phyloP scores from a whole-genome alignment of 2,329 filamentous ascomycete species.

The Nigrospora sphaerica region DNA sequence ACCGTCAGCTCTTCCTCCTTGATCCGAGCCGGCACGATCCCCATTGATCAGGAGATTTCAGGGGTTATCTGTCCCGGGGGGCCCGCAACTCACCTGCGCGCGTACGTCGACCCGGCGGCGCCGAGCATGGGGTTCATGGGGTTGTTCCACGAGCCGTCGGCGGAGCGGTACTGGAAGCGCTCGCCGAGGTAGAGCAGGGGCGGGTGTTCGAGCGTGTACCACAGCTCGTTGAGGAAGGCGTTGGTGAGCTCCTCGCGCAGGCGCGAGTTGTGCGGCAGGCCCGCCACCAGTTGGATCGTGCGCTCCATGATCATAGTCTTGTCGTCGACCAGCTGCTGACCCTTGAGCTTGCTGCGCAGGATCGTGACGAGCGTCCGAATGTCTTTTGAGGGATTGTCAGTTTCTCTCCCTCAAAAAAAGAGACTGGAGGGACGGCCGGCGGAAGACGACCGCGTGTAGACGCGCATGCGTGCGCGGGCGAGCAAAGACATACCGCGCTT shows the following conservation, averaged over 20 bases:
- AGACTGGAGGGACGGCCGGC: no score
- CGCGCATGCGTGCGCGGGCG: no score
- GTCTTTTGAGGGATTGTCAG: constrained; percentile 34
- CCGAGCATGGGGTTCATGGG: constrained; percentile 58
- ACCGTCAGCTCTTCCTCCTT: neutral
- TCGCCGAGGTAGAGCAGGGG: constrained; percentile 58
- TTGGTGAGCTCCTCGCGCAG: constrained; percentile 58
- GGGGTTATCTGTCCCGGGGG: no score
- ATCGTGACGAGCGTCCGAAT: constrained; percentile 55
- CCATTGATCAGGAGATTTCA: no score
- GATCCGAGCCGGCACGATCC: no score
- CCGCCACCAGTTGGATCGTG: constrained; percentile 62
- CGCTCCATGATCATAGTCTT: constrained; percentile 73
- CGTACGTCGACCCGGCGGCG: constrained; percentile 60
- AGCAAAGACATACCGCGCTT: constrained; percentile 35
- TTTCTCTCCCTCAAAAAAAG: constrained; percentile 2
- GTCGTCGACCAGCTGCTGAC: constrained; percentile 60
- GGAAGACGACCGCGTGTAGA: no score
- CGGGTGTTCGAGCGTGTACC: constrained; percentile 66
- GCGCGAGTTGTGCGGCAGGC: constrained; percentile 55
- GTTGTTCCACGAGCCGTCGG: constrained; percentile 69
- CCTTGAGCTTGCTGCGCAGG: constrained; percentile 55
- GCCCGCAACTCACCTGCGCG: constrained; percentile 36
- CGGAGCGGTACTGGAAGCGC: constrained; percentile 57
- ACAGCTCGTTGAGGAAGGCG: constrained; percentile 60